Conservation (phyloP, 148 eudicot genomes). For the Rheum nobile region DNA sequence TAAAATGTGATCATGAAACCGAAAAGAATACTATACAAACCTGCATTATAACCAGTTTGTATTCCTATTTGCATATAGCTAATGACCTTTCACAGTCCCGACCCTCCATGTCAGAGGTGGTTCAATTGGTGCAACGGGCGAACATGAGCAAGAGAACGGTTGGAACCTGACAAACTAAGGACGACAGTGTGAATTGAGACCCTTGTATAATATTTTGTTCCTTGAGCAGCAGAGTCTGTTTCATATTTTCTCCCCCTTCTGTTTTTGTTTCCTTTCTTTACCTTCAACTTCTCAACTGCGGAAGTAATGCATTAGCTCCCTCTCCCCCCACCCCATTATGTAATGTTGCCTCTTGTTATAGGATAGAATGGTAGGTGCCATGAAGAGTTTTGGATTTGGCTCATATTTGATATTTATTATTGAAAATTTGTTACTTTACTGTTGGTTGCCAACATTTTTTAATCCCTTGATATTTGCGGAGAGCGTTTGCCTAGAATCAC, state of each 20-base stretch:
- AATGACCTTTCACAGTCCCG: conserved; percentile 19
- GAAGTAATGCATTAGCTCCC: neutral
- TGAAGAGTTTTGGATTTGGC: neutral
- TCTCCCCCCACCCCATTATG: neutral
- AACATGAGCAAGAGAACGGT: too few relatives aligned
- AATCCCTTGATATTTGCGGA: neutral
- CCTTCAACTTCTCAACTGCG: neutral
- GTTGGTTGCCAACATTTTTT: too few relatives aligned
- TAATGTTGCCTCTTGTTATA: conserved; percentile 1
- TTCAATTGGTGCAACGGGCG: too few relatives aligned
- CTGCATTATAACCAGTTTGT: neutral
- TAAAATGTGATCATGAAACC: too few relatives aligned
- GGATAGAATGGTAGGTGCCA: neutral
- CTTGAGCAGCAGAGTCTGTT: too few relatives aligned
- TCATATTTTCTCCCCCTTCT: neutral
- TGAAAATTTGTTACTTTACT: too few relatives aligned
- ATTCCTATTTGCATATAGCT: neutral
- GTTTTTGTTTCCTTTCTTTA: neutral
- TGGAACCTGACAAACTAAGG: conserved; percentile 21
- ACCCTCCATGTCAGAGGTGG: conserved; percentile 77
- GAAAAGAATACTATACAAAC: neutral
- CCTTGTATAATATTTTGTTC: conserved; percentile 3
- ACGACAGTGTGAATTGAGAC: conserved; percentile 7
- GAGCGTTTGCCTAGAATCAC: neutral
- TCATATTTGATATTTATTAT: too few relatives aligned